phyloP scores from a whole-genome alignment of 1,284 basidiomycete genomes.

The Inonotus obliquus region DNA sequence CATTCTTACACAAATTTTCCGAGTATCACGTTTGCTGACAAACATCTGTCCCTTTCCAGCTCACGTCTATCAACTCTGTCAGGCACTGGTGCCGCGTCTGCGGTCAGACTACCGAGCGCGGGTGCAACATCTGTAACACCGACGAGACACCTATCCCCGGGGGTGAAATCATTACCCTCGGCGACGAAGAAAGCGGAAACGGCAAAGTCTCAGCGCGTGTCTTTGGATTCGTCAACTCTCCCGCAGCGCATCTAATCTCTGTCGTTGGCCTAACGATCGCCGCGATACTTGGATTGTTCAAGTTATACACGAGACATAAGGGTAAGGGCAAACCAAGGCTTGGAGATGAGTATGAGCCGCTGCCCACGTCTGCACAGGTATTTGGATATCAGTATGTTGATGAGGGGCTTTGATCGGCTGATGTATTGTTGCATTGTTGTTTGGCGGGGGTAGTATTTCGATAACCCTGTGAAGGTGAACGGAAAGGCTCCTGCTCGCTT shows the following conservation, averaged over 20 bases:
- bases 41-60: conserved; percentile 5
- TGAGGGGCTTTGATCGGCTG: background rate
- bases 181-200: background rate
- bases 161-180: background rate
- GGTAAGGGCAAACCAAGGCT: conserved; percentile 1
- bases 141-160: background rate
- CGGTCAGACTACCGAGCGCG: conserved; percentile 12
- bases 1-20: too few relatives aligned
- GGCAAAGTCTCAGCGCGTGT: background rate
- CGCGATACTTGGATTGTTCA: conserved; percentile 8
- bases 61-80: conserved; percentile 12
- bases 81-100: conserved; percentile 17
- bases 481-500: conserved; percentile 1
- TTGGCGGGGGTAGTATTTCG: background rate
- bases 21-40: too few relatives aligned
- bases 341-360: conserved; percentile 5
- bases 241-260: background rate
- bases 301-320: background rate
- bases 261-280: background rate
- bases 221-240: conserved; percentile 4
- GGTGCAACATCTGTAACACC: conserved; percentile 14
- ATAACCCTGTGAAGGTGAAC: background rate
- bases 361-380: conserved; percentile 15
- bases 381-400: conserved; percentile 9
- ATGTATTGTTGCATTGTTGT: background rate